Conservation (phyloP, 192 early-diverging fungal genomes). For the Backusella parvicylindrica region DNA sequence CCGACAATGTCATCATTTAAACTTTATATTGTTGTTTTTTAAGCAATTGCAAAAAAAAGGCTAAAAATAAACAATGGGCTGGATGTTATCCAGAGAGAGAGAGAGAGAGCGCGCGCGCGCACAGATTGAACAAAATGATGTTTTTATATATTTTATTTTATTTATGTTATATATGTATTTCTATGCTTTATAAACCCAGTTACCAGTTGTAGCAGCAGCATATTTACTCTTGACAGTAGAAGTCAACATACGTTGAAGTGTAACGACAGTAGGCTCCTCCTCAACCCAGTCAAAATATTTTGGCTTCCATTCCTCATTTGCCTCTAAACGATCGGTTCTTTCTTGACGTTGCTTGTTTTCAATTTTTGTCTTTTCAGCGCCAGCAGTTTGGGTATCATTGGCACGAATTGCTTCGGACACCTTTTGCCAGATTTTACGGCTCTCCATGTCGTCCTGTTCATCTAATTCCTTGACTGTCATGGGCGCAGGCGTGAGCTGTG, state of each 20-base stretch:
- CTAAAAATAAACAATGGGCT: background rate
- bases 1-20: no score
- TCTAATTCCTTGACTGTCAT: conserved; percentile 54
- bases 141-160: background rate
- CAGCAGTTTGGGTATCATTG: conserved; percentile 62
- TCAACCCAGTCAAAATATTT: conserved; percentile 30
- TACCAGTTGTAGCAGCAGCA: conserved; percentile 21
- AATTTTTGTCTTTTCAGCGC: conserved; percentile 60
- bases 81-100: no score
- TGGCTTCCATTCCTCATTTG: conserved; percentile 30
- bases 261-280: conserved; percentile 10
- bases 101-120: no score
- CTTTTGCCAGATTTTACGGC: conserved; percentile 63
- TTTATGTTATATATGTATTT: background rate
- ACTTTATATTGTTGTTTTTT: background rate
- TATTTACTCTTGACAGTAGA: conserved; percentile 25
- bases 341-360: conserved; percentile 61
- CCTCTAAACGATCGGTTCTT: conserved; percentile 52
- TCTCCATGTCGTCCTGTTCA: conserved; percentile 60
- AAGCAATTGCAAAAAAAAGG: background rate
- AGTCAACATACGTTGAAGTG: conserved; percentile 29
- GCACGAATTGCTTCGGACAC: conserved; percentile 62
- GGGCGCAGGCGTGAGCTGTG: conserved; percentile 41
- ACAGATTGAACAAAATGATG: background rate
- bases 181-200: conserved; percentile 21